Conservation (phyloP, 352 stramenopile genomes). For the Phytophthora hibernalis region DNA sequence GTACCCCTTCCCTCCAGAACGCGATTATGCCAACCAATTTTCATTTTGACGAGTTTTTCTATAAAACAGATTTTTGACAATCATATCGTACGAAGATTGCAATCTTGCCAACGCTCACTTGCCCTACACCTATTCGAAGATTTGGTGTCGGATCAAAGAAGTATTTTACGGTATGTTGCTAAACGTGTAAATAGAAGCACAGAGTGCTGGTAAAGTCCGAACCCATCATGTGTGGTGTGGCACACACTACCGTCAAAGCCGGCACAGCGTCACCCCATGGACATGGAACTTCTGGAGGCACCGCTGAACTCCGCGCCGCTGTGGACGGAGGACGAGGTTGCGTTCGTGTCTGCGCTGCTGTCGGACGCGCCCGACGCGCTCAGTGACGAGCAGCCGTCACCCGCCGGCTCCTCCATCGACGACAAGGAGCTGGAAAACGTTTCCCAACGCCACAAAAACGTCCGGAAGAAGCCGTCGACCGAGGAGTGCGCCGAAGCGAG, state of each 20-base stretch:
- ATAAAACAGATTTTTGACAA: no score
- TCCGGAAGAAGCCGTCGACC: slow-evolving; percentile 22
- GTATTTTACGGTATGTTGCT: no score
- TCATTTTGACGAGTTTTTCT: no score
- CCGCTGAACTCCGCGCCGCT: no score
- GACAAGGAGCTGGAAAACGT: background rate
- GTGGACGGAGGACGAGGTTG: slow-evolving; percentile 37
- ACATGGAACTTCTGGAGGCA: slow-evolving; percentile 31
- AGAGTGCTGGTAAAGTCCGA: background rate
- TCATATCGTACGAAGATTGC: no score
- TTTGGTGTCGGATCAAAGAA: no score
- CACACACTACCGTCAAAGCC: background rate
- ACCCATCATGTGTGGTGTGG: background rate
- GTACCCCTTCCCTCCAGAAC: no score
- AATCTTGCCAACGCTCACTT: no score
- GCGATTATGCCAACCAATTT: no score
- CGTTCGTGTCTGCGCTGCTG: slow-evolving; percentile 35
- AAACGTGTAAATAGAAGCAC: background rate
- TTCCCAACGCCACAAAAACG: slow-evolving; percentile 5
- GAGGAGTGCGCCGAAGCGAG: slow-evolving; percentile 31
- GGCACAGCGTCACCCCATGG: no score
- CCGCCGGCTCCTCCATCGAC: background rate
- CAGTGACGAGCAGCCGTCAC: slow-evolving; percentile 21
- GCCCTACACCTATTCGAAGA: no score
- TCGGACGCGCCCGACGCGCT: slow-evolving; percentile 27